These are phyloP conservation scores for Tetratostichococcus sp. DNA, from an alignment of 139 green algal genomes.

Conservation along the genomic window DNA sequence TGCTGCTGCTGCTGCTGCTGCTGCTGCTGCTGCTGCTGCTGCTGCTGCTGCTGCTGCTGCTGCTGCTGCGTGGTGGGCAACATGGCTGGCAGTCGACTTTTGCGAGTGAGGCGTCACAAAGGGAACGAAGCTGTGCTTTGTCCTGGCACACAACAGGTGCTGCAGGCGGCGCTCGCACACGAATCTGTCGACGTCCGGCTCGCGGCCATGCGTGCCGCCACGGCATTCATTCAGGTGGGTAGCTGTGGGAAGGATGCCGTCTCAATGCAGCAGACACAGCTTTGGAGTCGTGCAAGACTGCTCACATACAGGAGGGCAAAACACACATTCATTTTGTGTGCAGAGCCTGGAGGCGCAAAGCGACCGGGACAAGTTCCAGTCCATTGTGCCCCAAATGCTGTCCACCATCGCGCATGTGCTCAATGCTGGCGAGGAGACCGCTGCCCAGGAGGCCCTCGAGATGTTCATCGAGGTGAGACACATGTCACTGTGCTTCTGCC, in stretches of 20 bases:
- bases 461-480: conserved; percentile 83
- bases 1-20: too few relatives aligned
- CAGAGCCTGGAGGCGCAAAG: conserved; percentile 48
- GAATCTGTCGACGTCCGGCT: conserved; percentile 47
- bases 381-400: conserved; percentile 80
- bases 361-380: conserved; percentile 73
- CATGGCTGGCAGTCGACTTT: too few relatives aligned
- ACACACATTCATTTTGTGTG: too few relatives aligned
- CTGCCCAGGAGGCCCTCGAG: conserved; percentile 81
- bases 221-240: conserved; percentile 62
- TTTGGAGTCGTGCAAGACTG: not conserved
- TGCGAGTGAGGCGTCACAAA: too few relatives aligned
- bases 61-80: not conserved
- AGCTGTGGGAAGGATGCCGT: not conserved
- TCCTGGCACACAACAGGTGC: conserved; percentile 1
- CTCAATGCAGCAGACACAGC: too few relatives aligned
- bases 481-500: not conserved
- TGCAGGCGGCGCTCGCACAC: conserved; percentile 40
- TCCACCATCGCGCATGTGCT: conserved; percentile 54
- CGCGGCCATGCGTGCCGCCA: conserved; percentile 65
- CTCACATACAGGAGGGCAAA: too few relatives aligned
- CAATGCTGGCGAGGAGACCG: conserved; percentile 60
- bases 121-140: too few relatives aligned
- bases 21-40: not conserved
- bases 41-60: too few relatives aligned